Base-by-base conservation (phyloP, 305 asterid genomes). In the Ajuga reptans region DNA sequence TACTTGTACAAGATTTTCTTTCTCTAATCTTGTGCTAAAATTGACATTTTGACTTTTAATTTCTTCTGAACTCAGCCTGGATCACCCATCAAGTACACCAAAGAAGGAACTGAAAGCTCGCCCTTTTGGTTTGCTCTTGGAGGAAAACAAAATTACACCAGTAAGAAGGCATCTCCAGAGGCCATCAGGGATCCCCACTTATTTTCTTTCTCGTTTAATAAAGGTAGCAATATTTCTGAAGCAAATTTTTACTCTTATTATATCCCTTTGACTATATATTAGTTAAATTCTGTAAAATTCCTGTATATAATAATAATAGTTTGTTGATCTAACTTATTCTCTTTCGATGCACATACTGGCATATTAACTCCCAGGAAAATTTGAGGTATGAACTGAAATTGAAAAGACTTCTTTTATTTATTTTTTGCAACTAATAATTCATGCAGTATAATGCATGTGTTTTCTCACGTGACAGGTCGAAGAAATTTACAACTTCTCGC, bases 31-130 rank as follows among this genome's bases (percentile, higher is more conserved):
- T 34, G 42, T 57, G 45, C 29, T 24, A 67, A 45, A 54, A 47
- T 65, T 77, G 55, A 64, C 62, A 68, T 69, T 18, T 61, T 67
- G 57, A 9, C 46, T 72, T 58, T 42, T 59, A 31, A 29, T 69
- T 27, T 77, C 29, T 64, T 66, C 27, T 69, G 64, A 79, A 61
- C 58, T 67, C 90, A 86, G 92, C 89, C 88, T 2, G 92, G 92
- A 63, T 78, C 81, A 46, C 43, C 83, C 42, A 33, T 86, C 58
- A 86, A 86, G 76, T 81, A 82, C 80, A 76, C 87, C 49, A 86
- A 86, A 79, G 92, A 86, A 77, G 92, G 92, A 74, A 84, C 88
- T 3, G 92, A 86, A 77, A 86, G 75, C 80, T 81, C 90, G 21
- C 42, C 86, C 59, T 86, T 86, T 69, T 87, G 95, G 95, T 61